Conservation (phyloP, 805 yeast genomes). For the Ascoidea asiatica region DNA sequence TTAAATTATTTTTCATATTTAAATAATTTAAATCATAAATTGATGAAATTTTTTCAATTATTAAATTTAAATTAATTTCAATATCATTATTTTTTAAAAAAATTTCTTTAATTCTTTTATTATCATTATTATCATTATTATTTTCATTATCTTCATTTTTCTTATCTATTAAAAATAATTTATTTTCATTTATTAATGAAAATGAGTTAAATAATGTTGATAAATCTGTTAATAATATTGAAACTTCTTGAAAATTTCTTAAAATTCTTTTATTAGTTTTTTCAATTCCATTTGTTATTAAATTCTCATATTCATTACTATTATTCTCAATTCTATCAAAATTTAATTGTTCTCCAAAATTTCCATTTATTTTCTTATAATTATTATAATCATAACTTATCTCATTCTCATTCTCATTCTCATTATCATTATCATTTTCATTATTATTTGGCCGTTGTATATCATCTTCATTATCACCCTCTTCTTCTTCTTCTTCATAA, state of each 20-base stretch:
- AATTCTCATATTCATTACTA: conserved; percentile 4
- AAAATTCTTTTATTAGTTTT: conserved; percentile 5
- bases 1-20: conserved; percentile 6
- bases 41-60: conserved; percentile 9
- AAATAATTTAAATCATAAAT: conserved; percentile 9
- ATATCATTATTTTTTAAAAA: too few relatives aligned
- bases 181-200: not conserved
- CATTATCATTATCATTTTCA: not conserved
- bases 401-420: not conserved
- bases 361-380: too few relatives aligned
- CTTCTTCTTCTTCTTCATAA: not conserved
- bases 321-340: not conserved
- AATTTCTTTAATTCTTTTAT: conserved; percentile 1
- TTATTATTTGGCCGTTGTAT: too few relatives aligned
- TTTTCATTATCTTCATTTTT: not conserved
- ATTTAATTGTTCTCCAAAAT: not conserved
- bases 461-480: not conserved
- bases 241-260: conserved; percentile 5
- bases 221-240: conserved; percentile 6
- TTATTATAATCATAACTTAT: not conserved
- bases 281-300: conserved; percentile 6
- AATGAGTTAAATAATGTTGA: conserved; percentile 8
- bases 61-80: too few relatives aligned
- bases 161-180: not conserved
- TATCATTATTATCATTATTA: conserved; percentile 2